These are phyloP conservation scores for Lachnellula hyalina DNA, from an alignment of 2,329 filamentous ascomycete species.

Conservation along the genomic window DNA sequence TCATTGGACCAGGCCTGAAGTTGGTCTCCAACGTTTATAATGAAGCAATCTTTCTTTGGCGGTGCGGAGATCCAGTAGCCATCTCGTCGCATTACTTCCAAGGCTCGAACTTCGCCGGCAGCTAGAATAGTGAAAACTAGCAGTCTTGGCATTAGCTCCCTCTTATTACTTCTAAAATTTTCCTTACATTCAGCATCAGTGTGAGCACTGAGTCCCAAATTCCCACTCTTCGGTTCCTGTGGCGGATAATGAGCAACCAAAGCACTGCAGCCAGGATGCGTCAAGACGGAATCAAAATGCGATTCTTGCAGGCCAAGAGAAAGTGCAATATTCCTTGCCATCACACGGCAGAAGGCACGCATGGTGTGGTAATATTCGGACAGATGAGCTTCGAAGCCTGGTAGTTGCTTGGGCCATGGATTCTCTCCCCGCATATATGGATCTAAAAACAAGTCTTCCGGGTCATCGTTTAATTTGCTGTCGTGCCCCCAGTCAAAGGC, in stretches of 20 bases:
- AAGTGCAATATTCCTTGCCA: slow-evolving; percentile 47
- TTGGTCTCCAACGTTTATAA: slow-evolving; percentile 43
- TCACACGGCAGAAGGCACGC: slow-evolving; percentile 22
- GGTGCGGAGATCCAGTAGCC: slow-evolving; percentile 39
- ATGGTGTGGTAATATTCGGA: slow-evolving; percentile 33
- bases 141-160: slow-evolving; percentile 24
- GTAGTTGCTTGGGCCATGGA: slow-evolving; percentile 34
- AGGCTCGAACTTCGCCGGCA: slow-evolving; percentile 34
- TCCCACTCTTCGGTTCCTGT: slow-evolving; percentile 20
- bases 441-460: slow-evolving; percentile 6
- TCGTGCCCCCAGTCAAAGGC: slow-evolving; percentile 22
- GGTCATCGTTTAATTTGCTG: slow-evolving; percentile 11
- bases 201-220: slow-evolving; percentile 33
- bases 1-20: slow-evolving; percentile 38
- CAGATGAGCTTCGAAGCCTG: slow-evolving; percentile 41
- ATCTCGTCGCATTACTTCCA: slow-evolving; percentile 40
- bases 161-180: no score
- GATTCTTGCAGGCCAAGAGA: slow-evolving; percentile 45
- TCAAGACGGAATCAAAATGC: slow-evolving; percentile 45
- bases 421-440: slow-evolving; percentile 16
- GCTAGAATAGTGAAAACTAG: slow-evolving; percentile 41
- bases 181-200: slow-evolving; percentile 36
- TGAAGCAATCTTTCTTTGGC: slow-evolving; percentile 36
- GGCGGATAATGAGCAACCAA: slow-evolving; percentile 35
- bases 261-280: slow-evolving; percentile 41